Conservation (phyloP, 1,284 basidiomycete genomes). For the Cryptococcus sp. region DNA sequence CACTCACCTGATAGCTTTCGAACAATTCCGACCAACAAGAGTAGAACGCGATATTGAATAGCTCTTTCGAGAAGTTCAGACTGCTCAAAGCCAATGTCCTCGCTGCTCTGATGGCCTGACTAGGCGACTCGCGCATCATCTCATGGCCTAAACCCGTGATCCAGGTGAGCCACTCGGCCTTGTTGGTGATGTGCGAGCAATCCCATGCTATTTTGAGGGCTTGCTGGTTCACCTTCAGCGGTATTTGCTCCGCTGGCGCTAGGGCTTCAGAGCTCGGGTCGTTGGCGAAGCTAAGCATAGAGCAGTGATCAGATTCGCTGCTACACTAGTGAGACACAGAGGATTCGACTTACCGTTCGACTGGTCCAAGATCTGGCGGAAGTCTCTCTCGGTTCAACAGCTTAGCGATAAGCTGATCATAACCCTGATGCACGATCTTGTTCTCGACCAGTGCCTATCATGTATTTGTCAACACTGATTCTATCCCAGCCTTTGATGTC, state of each 20-base stretch:
- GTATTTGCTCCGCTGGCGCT: slow-evolving; percentile 67
- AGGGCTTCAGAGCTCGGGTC: slow-evolving; percentile 36
- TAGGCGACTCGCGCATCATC: slow-evolving; percentile 97
- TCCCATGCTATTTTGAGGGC: slow-evolving; percentile 98
- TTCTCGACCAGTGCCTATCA: slow-evolving; percentile 72
- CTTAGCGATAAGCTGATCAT: slow-evolving; percentile 85
- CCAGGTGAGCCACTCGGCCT: slow-evolving; percentile 96
- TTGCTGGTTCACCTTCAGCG: slow-evolving; percentile 95
- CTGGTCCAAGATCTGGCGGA: slow-evolving; percentile 62
- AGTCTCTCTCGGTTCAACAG: slow-evolving; percentile 89
- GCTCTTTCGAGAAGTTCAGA: slow-evolving; percentile 84
- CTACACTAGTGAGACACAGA: neutral
- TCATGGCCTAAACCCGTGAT: slow-evolving; percentile 90
- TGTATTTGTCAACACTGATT: slow-evolving; percentile 1
- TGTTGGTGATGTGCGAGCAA: slow-evolving; percentile 71
- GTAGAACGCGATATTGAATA: slow-evolving; percentile 98
- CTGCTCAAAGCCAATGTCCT: slow-evolving; percentile 92
- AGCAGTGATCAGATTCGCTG: neutral
- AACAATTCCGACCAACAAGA: slow-evolving; percentile 98
- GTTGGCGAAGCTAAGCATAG: slow-evolving; percentile 29
- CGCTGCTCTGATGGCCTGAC: slow-evolving; percentile 93
- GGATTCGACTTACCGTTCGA: slow-evolving; percentile 50
- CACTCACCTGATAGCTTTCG: slow-evolving; percentile 85
- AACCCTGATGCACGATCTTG: slow-evolving; percentile 79
- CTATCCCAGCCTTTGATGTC: neutral